Conservation (phyloP, 2,329 filamentous ascomycete species). For the Penicillium verrucosum region DNA sequence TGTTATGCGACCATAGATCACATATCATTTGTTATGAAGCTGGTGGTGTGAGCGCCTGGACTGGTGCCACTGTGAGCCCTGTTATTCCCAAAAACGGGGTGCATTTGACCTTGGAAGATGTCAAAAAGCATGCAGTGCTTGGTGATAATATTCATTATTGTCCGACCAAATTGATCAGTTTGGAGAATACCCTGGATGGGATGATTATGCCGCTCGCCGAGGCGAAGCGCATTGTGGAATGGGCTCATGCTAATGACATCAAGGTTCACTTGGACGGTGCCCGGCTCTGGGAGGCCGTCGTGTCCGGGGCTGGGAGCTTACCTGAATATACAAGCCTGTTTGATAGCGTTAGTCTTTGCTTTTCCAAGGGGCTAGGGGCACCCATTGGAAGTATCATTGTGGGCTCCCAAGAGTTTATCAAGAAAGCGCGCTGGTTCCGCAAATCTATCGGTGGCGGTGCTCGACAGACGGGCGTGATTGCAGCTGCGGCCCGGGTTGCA, state of each 20-base stretch:
- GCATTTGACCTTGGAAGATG: conserved; percentile 73
- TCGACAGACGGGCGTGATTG: conserved; percentile 71
- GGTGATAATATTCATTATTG: conserved; percentile 69
- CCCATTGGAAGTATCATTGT: conserved; percentile 76
- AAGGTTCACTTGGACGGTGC: conserved; percentile 77
- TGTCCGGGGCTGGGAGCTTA: conserved; percentile 64
- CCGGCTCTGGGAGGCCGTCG: conserved; percentile 76
- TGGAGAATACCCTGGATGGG: conserved; percentile 84
- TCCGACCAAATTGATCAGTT: conserved; percentile 74
- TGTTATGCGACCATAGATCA: conserved; percentile 73
- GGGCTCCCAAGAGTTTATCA: conserved; percentile 56
- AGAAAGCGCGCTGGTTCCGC: conserved; percentile 69
- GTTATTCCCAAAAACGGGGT: conserved; percentile 67
- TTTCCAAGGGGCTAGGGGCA: conserved; percentile 78
- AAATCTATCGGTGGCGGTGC: conserved; percentile 79
- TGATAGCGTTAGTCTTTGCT: conserved; percentile 73
- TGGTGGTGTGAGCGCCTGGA: conserved; percentile 66
- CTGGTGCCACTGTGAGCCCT: conserved; percentile 66
- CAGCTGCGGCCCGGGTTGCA: conserved; percentile 71
- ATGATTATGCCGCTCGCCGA: conserved; percentile 74
- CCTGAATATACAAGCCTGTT: conserved; percentile 66
- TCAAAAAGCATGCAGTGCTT: conserved; percentile 63
- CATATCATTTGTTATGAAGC: conserved; percentile 70
- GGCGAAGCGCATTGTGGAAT: conserved; percentile 64
- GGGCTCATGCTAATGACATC: conserved; percentile 63